Conservation (phyloP, 257 asterid genomes). For the Mentha longifolia region DNA sequence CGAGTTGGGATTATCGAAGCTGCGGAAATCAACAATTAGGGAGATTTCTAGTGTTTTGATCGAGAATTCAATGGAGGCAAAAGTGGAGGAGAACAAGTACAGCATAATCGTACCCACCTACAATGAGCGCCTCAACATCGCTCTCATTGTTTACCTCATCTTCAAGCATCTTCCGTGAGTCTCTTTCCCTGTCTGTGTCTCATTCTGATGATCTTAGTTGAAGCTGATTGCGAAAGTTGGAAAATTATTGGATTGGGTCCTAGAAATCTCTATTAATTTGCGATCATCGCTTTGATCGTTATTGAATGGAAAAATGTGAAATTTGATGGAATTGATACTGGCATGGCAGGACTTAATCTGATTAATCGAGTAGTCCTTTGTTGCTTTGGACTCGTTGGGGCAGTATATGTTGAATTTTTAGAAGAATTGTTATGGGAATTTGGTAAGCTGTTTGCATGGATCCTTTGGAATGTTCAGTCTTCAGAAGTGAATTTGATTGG, state of each 20-base stretch:
- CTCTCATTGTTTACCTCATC: conserved; percentile 81
- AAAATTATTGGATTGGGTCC: conserved; percentile 13
- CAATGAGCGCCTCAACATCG: conserved; percentile 97
- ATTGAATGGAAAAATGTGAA: background rate
- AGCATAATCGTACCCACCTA: conserved; percentile 93
- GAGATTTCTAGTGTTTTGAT: conserved; percentile 37
- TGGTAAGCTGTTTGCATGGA: conserved; percentile 6
- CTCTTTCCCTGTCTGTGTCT: conserved; percentile 27
- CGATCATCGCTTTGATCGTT: conserved; percentile 2
- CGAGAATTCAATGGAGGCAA: conserved; percentile 47
- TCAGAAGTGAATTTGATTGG: conserved; percentile 12
- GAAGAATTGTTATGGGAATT: background rate
- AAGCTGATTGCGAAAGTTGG: conserved; percentile 12
- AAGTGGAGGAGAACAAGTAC: conserved; percentile 66
- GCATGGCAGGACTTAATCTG: background rate
- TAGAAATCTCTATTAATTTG: background rate
- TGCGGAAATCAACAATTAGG: conserved; percentile 14
- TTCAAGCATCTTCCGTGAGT: conserved; percentile 86
- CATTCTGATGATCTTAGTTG: background rate
- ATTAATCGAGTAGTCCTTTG: too few relatives aligned
- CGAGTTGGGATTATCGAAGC: background rate
- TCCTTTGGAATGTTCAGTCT: background rate
- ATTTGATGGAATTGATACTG: conserved; percentile 20
- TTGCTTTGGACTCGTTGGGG: too few relatives aligned
- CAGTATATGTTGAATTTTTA: background rate